phyloP scores from a whole-genome alignment of 140 eudicot genomes.

The Oenanthe javanica region DNA sequence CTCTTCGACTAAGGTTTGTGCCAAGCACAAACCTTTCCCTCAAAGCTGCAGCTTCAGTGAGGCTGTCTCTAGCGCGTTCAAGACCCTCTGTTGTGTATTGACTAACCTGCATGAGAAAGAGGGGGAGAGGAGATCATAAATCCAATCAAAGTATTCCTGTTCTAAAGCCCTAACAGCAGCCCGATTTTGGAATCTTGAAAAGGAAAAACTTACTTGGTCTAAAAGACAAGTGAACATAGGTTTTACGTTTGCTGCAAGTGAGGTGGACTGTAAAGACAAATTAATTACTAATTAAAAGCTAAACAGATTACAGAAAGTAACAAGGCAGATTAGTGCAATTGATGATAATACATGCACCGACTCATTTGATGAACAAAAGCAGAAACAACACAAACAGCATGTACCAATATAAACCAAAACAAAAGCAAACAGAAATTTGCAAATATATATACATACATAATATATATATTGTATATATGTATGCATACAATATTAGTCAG shows the following conservation, averaged over 20 bases:
- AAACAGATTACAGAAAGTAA: no score
- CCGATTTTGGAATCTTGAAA: background rate
- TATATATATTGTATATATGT: no score
- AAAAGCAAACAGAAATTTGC: background rate
- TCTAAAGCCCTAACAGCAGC: background rate
- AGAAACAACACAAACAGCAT: background rate
- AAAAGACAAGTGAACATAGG: constrained; percentile 86
- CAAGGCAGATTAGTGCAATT: background rate
- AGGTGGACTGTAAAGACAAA: constrained; percentile 62
- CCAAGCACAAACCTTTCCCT: constrained; percentile 96
- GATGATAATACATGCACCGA: background rate
- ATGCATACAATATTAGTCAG: background rate
- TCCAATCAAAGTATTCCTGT: background rate
- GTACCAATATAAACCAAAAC: background rate
- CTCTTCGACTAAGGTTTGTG: constrained; percentile 86
- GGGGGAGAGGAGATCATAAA: background rate
- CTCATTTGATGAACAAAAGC: background rate
- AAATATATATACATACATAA: background rate
- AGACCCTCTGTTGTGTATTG: constrained; percentile 93
- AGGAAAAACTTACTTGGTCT: constrained; percentile 67
- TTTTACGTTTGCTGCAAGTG: constrained; percentile 82
- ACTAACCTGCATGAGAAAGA: constrained; percentile 59
- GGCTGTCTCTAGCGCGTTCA: constrained; percentile 91
- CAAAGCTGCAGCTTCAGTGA: constrained; percentile 92
- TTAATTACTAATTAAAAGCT: constrained; percentile 2